These are phyloP conservation scores for Phaseolus lunatus DNA, from an alignment of 306 rosid genomes.

Conservation along the genomic window DNA sequence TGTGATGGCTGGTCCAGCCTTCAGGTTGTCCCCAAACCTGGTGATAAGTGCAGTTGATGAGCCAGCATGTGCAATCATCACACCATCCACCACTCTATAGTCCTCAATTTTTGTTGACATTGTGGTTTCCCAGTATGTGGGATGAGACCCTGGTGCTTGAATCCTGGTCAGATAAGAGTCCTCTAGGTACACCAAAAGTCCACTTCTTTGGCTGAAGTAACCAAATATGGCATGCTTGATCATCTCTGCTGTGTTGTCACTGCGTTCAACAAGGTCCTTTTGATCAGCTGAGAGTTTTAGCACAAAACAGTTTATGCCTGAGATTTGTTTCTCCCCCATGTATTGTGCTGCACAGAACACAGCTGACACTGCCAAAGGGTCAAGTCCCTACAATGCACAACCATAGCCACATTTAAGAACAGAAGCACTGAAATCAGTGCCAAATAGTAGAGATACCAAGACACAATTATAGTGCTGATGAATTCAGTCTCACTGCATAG, in stretches of 20 bases:
- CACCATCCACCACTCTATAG: constrained; percentile 74
- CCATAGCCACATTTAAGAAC: constrained; percentile 1
- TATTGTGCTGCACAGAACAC: constrained; percentile 79
- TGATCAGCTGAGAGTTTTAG: constrained; percentile 80
- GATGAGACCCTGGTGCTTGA: constrained; percentile 83
- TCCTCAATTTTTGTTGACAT: constrained; percentile 85
- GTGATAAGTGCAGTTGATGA: constrained; percentile 70
- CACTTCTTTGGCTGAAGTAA: constrained; percentile 89
- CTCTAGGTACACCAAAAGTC: constrained; percentile 72
- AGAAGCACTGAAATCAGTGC: constrained; percentile 7
- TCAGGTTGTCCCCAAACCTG: constrained; percentile 78
- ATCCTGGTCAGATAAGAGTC: constrained; percentile 91
- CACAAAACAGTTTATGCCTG: constrained; percentile 76
- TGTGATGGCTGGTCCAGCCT: constrained; percentile 69
- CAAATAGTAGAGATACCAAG: neutral
- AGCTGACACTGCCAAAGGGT: constrained; percentile 81
- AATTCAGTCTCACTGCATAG: constrained; percentile 5
- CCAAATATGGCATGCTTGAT: constrained; percentile 87
- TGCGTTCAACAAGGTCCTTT: constrained; percentile 70
- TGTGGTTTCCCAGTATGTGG: constrained; percentile 93
- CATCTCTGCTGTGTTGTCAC: constrained; percentile 94
- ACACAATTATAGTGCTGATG: neutral
- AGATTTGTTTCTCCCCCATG: constrained; percentile 85
- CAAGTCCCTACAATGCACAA: constrained; percentile 70
- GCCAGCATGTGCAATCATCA: constrained; percentile 85